Evolutionary conservation across 73 alveolate species (phyloP).

Genomic region (Durusdinium trenchii): DNA sequence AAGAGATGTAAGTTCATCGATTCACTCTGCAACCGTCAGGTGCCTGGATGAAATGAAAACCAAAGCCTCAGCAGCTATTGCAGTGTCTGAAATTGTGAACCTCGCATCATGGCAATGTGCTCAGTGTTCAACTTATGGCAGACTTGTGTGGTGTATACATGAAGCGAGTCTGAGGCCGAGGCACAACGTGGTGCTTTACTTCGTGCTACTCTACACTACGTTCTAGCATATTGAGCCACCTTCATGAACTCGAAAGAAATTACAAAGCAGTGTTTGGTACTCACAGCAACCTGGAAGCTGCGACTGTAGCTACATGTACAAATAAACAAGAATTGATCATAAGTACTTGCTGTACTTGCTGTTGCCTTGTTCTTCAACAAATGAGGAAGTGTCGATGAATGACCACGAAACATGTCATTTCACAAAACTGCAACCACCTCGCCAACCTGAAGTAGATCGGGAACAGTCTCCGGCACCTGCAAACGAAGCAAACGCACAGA

Average conservation of each 20-base stretch:
- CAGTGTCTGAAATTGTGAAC: background rate
- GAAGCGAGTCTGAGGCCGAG: background rate
- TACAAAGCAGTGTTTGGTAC: background rate
- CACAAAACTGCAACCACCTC: too few species aligned
- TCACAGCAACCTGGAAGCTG: background rate
- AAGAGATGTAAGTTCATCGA: too few species aligned
- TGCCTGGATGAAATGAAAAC: conserved; percentile 24
- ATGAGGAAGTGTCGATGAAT: too few species aligned
- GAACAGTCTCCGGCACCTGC: too few species aligned
- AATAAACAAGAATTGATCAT: too few species aligned
- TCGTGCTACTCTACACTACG: background rate
- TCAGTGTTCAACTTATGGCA: background rate
- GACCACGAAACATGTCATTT: too few species aligned
- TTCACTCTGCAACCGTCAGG: background rate
- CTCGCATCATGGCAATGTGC: background rate
- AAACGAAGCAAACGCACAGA: too few species aligned
- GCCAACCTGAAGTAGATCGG: too few species aligned
- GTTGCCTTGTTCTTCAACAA: too few species aligned
- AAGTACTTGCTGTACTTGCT: too few species aligned
- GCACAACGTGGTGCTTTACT: background rate
- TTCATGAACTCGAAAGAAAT: background rate
- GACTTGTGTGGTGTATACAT: background rate
- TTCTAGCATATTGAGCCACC: background rate
- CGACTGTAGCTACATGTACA: too few species aligned
- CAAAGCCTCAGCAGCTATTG: background rate